Evolutionary conservation across 768 basidiomycete genomes (phyloP), one percentile per base, ranked within the genome.

Genomic region (Rhodotorula diobovata): DNA sequence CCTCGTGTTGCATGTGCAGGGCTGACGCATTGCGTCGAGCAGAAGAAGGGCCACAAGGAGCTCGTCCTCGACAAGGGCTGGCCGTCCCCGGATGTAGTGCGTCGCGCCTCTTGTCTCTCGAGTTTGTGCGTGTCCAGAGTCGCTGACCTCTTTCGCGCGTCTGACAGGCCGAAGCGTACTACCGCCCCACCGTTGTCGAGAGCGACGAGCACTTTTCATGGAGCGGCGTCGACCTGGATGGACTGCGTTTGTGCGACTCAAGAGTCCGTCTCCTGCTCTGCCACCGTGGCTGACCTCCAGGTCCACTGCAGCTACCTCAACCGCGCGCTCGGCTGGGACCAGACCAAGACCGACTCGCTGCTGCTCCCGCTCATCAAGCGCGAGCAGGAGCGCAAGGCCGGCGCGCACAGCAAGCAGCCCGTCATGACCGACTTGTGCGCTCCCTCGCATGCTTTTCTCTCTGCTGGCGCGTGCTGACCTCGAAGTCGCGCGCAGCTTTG

Each of bases 171-270:
- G 91, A 95, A 69, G 95, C 92, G 16, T 99, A 99, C 80, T 90
- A 90, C 78, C 87, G 93, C 77, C 95, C 95, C 0, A 86, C 88
- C 0, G 90, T 95, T 14, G 93, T 97, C 78, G 86, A 87, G 50
- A 95, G 93, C 1, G 88, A 93, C 66, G 94, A 97, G 72, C 88
- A 90, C 0, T 98, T 99, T 80, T 91, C 92, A 77, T 99, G 95
- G 95, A 93, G 91, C 9, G 82, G 93, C 72, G 92, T 94, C n/a
- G 96, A 98, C 79, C 86, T 99, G 4, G 92, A 96, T 78, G 93
- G 89, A 6, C 85, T 99, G 64, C 87, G 93, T 72, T 81, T 84
- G 91, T 94, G 79, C 66, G 87, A 45, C 32, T 16, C 39, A 18
- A 16, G 10, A n/a, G 20, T 39, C 25, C 8, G 4, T 32, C n/a